Evolutionary conservation across 768 basidiomycete genomes (phyloP).

Genomic region (Collybia sordida): DNA sequence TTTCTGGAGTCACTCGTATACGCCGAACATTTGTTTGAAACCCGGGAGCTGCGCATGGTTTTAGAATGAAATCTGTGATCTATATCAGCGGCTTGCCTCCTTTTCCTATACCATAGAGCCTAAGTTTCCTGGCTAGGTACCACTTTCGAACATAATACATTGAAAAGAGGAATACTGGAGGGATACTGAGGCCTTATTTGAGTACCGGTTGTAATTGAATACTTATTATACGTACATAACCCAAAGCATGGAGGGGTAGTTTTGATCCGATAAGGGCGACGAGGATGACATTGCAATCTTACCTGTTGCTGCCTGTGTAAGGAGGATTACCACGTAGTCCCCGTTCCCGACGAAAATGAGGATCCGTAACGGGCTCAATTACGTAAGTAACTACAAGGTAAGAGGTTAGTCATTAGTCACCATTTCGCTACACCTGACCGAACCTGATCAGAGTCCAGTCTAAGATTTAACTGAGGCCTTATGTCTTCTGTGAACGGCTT

Average conservation of each 20-base stretch:
- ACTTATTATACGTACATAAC: slow-evolving; percentile 34
- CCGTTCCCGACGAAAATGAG: too few species aligned
- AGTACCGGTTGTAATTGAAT: background rate
- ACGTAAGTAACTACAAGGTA: background rate
- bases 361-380: too few species aligned
- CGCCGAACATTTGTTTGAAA: slow-evolving; percentile 54
- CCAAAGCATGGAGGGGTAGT: slow-evolving; percentile 44
- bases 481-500: too few species aligned
- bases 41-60: slow-evolving; percentile 39
- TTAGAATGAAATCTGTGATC: background rate
- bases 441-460: too few species aligned
- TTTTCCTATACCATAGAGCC: slow-evolving; percentile 54
- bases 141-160: slow-evolving; percentile 48
- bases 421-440: too few species aligned
- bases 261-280: slow-evolving; percentile 11
- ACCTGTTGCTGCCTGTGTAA: too few species aligned
- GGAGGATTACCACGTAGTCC: too few species aligned
- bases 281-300: slow-evolving; percentile 1
- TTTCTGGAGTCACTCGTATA: slow-evolving; percentile 53
- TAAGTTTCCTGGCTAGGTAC: slow-evolving; percentile 45
- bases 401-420: too few species aligned
- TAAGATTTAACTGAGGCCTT: too few species aligned
- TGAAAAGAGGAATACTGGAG: slow-evolving; percentile 41
- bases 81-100: slow-evolving; percentile 37
- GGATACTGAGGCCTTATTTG: slow-evolving; percentile 31